Base-by-base conservation (phyloP, 257 asterid genomes). In the Solanum chilense region DNA sequence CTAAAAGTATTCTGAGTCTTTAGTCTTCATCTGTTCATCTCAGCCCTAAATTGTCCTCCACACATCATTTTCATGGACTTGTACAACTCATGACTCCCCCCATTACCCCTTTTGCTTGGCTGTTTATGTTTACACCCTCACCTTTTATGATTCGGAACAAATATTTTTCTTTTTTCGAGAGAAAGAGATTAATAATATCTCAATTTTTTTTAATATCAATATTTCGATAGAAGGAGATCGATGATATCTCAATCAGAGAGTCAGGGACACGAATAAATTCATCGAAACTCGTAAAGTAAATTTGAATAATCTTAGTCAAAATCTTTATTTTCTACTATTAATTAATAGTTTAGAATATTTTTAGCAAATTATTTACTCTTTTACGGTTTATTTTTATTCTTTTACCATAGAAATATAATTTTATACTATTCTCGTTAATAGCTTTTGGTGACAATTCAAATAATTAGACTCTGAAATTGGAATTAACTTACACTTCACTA, bases 51-150 rank as follows among this genome's bases (percentile, higher is more conserved):
- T 58, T 58, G 41, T 29, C 69, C 35, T 21, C 87, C 88, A 77
- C 86, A 83, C 85, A 58, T 41, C 88, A 84, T 87, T 90, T 39
- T 47, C 88, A 84, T 82, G 89, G 25, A 85, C 71, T 85, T 87
- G 37, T 71, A 70, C 85, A 9, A 12, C 35, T 33, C 35, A 33
- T 33, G 35, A 33, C 35, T 3, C 35, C 35, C 35, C 25, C 44
- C 16, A 80, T 47, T 80, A 47, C 20, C 85, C n/a, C 29, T 49
- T 80, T 80, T 80, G 85, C 45, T 80, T 80, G 85, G 85, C 85
- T 49, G 31, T 81, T 81, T 81, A 49, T 49, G 85, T 18, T 80
- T 10, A 62, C n/a, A 11, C 44, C 12, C 42, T 45, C 20, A 81
- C 29, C 45, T 81, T 81, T 81, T 68, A n/a, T 77, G 83, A 77